Evolutionary conservation across 768 basidiomycete species (phyloP), one percentile per base, ranked within the genome.

Genomic region (Termitomyces sp.): DNA sequence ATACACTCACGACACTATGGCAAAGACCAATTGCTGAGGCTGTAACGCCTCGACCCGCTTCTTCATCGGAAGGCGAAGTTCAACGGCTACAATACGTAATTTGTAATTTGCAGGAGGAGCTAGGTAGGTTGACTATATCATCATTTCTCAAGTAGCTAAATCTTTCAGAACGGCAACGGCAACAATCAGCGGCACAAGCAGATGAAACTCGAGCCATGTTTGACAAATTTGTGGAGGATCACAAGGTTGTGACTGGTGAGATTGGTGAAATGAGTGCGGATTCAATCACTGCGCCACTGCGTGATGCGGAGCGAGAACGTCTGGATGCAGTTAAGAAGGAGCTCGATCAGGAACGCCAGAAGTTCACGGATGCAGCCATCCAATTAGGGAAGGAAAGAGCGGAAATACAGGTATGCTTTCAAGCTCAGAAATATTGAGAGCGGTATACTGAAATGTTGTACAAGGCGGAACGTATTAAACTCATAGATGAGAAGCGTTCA

Each of bases 401-500:
- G 3, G 71, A 74, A 5, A 68, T 92, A 13, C 88, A 91, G 81
- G 90, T 90, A 67, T 57, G 56, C 43, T 14, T 58, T 28, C 13
- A 26, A 32, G 16, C 24, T 22, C 41, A n/a, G 1, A 26, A 28
- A 52, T 26, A 1, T 20, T 18, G 10, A 26, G n/a, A 24, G 2
- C 22, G n/a, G 3, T 5, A 26, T 6, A n/a, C 35, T 44, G 7
- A 18, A 53, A 14, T 20, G 0, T 18, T 33, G 22, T 26, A 45
- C 9, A 41, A 91, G 89, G 80, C 79, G 10, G 86, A 89, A 65
- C 79, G 82, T 22, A 65, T 83, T 28, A 78, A 76, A 55, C 76
- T 90, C 43, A 45, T 80, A 49, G 87, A 90, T 60, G 89, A 91
- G 67, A 87, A 82, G 65, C 79, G 86, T n/a, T 72, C 78, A n/a